Evolutionary conservation across 805 yeast genomes (phyloP).

Genomic region (Starmerella floricola): DNA sequence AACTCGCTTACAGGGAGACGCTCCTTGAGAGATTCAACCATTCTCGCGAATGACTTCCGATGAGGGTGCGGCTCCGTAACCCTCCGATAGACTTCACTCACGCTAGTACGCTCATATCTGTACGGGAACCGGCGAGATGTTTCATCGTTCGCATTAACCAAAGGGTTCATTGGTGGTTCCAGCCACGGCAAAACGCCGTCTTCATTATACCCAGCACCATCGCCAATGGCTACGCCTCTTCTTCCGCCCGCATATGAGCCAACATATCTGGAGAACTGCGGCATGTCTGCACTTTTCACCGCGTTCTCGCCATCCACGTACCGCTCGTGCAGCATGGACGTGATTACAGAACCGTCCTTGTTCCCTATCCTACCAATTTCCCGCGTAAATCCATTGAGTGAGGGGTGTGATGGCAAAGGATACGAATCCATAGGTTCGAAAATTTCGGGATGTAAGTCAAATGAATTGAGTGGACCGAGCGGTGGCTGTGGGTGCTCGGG

Average conservation of each 20-base stretch:
- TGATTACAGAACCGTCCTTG: slow-evolving; percentile 1
- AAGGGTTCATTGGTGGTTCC: slow-evolving; percentile 7
- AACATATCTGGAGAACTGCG: neutral
- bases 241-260: neutral
- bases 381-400: neutral
- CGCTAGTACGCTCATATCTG: slow-evolving; percentile 5
- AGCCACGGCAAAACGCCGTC: slow-evolving; percentile 3
- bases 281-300: neutral
- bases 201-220: neutral
- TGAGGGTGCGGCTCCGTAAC: slow-evolving; percentile 72
- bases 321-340: slow-evolving; percentile 7
- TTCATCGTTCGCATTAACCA: slow-evolving; percentile 7
- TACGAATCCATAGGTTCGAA: slow-evolving; percentile 2
- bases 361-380: neutral
- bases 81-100: slow-evolving; percentile 45
- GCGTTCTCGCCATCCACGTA: neutral
- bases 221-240: too few species aligned
- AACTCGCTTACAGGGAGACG: slow-evolving; percentile 60
- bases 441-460: neutral
- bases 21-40: slow-evolving; percentile 57
- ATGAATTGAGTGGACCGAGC: neutral
- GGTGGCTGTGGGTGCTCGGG: neutral
- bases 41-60: slow-evolving; percentile 78
- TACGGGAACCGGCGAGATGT: slow-evolving; percentile 2
- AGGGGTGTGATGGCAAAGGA: slow-evolving; percentile 4